Conservation (phyloP, 1,284 basidiomycete species). For the Hypsizygus ulmarius region DNA sequence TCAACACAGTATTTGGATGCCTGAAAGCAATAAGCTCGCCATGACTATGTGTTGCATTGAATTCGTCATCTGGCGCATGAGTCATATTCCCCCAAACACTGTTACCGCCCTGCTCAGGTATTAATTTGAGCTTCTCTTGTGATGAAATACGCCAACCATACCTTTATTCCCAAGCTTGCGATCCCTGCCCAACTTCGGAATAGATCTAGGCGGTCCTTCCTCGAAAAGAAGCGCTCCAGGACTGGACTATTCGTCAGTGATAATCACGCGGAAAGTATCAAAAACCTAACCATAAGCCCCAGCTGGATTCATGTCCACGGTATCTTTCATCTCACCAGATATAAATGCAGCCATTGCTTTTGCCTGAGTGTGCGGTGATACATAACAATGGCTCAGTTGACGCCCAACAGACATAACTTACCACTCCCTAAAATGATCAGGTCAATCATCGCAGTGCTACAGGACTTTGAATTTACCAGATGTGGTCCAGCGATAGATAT, state of each 20-base stretch:
- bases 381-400: background rate
- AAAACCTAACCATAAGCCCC: slow-evolving; percentile 66
- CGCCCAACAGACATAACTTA: slow-evolving; percentile 35
- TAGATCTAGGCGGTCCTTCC: slow-evolving; percentile 84
- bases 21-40: slow-evolving; percentile 87
- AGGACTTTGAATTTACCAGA: slow-evolving; percentile 48
- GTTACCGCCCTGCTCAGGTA: slow-evolving; percentile 69
- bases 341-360: slow-evolving; percentile 97
- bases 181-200: slow-evolving; percentile 97
- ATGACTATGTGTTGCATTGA: slow-evolving; percentile 63
- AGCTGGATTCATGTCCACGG: slow-evolving; percentile 88
- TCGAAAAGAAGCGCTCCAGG: slow-evolving; percentile 85
- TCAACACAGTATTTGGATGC: slow-evolving; percentile 23
- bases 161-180: slow-evolving; percentile 92
- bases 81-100: slow-evolving; percentile 84
- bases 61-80: slow-evolving; percentile 76
- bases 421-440: slow-evolving; percentile 55
- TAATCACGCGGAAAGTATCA: no score
- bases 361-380: slow-evolving; percentile 42
- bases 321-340: slow-evolving; percentile 89
- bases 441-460: background rate
- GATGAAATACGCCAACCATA: slow-evolving; percentile 21
- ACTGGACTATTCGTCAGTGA: slow-evolving; percentile 38
- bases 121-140: slow-evolving; percentile 7
- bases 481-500: slow-evolving; percentile 88